Evolutionary conservation across 495 filamentous ascomycete genomes (phyloP), one percentile per base, ranked within the genome.

Genomic region (Xylaria nigripes): DNA sequence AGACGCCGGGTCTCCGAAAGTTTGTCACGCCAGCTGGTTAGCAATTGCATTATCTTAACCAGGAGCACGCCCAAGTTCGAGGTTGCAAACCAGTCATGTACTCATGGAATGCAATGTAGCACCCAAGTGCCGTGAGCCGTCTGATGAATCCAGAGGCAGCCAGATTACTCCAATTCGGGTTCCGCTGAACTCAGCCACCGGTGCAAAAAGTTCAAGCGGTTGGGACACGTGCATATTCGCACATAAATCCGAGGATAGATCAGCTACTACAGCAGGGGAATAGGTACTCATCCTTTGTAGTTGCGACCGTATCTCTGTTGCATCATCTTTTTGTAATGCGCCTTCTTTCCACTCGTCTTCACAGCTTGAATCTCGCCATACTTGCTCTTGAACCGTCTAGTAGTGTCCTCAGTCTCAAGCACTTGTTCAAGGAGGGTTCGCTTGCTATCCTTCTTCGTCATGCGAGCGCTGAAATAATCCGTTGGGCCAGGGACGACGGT

Each of bases 361-460:
- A 22, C 48, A 10, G 50, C 57, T 52, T 64, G 61, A 22, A 67
- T 67, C 53, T 67, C 51, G 25, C 60, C 59, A 52, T 67, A 67
- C 42, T 67, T 67, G 59, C 32, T 64, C 64, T 67, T 67, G 62
- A 64, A 65, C 48, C 56, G 61, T 48, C 56, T 58, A 27, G 64
- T 62, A 7, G 55, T 4, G 45, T 57, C 60, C 24, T 91, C 86
- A 30, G 74, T 68, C 10, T 84, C 81, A 57, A 96, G 67, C 5
- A 91, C 79, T 62, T 96, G 90, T 52, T 94, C 89, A n/a, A 92
- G 85, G 55, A 98, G 87, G 3, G 88, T 95, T 58, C 79, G 81
- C 74, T 94, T 95, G 55, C 88, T 78, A 62, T 97, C 86, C 69
- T 86, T 94, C 67, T 90, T 93, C 25, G 80, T 77, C 32, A 97